These are phyloP conservation scores for Picea sitchensis DNA, from an alignment of 75 land plant genomes.

Conservation along the genomic window DNA sequence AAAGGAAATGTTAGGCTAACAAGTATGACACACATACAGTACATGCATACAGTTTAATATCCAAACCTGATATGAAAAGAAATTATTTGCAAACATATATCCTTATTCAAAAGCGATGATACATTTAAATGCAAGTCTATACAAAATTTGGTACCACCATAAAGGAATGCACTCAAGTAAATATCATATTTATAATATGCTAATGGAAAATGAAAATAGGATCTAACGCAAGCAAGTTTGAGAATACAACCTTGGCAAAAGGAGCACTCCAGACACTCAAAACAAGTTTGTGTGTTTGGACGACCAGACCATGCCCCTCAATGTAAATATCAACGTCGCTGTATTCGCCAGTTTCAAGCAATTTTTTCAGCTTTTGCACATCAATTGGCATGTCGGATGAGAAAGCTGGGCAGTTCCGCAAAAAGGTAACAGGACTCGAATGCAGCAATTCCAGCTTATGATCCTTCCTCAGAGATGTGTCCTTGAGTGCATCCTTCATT, in stretches of 20 bases:
- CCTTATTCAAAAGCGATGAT: not conserved
- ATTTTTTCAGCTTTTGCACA: slow-evolving; percentile 34
- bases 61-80: not conserved
- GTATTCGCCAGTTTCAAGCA: slow-evolving; percentile 41
- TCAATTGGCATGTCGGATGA: slow-evolving; percentile 57
- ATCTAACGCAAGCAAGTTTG: not conserved
- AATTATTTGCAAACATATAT: not conserved
- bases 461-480: slow-evolving; percentile 35
- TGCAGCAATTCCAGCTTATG: slow-evolving; percentile 37
- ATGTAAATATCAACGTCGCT: slow-evolving; percentile 68
- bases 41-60: not conserved
- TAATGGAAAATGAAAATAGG: not conserved
- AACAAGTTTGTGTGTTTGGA: slow-evolving; percentile 64
- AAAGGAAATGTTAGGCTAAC: not conserved
- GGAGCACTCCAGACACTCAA: slow-evolving; percentile 86
- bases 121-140: not conserved
- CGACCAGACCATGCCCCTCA: slow-evolving; percentile 52
- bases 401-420: slow-evolving; percentile 10
- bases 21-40: slow-evolving; percentile 1
- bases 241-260: slow-evolving; percentile 68
- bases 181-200: not conserved
- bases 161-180: not conserved
- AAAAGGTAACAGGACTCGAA: slow-evolving; percentile 12
- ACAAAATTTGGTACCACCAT: not conserved
- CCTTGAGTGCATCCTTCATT: slow-evolving; percentile 36